Percentiles rank a stretch among this genome's conserved stretches.
phyloP scores from a whole-genome alignment of 805 yeast genomes.

The Candida qinlingensis region DNA sequence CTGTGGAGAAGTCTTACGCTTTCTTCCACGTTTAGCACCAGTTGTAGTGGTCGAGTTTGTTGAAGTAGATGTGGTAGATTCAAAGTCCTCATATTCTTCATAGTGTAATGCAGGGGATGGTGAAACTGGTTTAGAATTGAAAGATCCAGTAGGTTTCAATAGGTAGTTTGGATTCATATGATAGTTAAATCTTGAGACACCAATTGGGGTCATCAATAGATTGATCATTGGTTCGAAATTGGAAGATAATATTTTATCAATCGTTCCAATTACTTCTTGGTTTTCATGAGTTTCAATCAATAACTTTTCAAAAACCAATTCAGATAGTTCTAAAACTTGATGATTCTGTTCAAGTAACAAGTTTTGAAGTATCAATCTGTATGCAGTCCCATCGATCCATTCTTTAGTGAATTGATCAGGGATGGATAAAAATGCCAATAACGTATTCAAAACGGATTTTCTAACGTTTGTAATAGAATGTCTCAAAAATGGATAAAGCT shows the following conservation, averaged over 20 bases:
- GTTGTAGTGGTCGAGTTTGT: not conserved
- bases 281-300: constrained; percentile 38
- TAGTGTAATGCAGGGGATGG: constrained; percentile 4
- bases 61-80: not conserved
- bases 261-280: constrained; percentile 24
- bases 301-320: constrained; percentile 52
- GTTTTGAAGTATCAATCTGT: constrained; percentile 81
- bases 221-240: constrained; percentile 60
- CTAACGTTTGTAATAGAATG: constrained; percentile 92
- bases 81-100: constrained; percentile 16
- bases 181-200: constrained; percentile 84
- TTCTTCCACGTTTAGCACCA: constrained; percentile 36
- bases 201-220: constrained; percentile 88
- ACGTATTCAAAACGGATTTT: constrained; percentile 76
- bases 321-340: constrained; percentile 61
- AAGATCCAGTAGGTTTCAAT: constrained; percentile 71
- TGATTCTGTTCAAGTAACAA: constrained; percentile 82
- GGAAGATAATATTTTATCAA: constrained; percentile 35
- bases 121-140: constrained; percentile 1
- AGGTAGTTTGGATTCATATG: constrained; percentile 73
- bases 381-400: constrained; percentile 75
- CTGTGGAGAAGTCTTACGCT: constrained; percentile 35
- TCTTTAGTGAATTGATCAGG: constrained; percentile 45
- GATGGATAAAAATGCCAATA: constrained; percentile 66
- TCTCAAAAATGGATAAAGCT: constrained; percentile 85